Base-by-base conservation (phyloP, 2,329 filamentous ascomycete genomes). In the Penicillium fuscoglaucum region DNA sequence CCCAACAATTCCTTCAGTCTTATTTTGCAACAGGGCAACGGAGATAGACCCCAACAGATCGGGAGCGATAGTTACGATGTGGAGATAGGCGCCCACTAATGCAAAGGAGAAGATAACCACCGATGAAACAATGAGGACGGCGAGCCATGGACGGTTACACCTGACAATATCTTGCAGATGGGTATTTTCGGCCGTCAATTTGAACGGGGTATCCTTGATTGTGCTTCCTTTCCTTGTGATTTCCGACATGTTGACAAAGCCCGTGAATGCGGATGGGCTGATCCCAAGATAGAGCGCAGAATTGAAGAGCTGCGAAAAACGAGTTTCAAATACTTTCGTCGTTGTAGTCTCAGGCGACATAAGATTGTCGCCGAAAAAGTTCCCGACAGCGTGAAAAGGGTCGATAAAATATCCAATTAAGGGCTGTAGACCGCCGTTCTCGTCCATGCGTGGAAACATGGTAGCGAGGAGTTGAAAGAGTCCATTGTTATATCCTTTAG, bases 101-200 rank as follows among this genome's bases (percentile, higher is more conserved):
- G 51, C 51, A 37, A 44, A 45, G 21, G 29, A 26, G 29, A 46
- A 53, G 10, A 53, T 53, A 12, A 46, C 41, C 12, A 53, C 28
- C 1, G 51, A 53, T 17, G 40, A 45, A 28, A 46, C 5, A 7
- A 53, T 37, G 7, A 53, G 29, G 1, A 53, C 9, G 6, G 6
- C 15, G 4, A 53, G 51, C 51, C 51, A 53, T 3, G 17, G 17
- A 24, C n/a, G 29, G 17, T 46, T 15, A 19, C 51, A 53, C 4
- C 17, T 45, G 3, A 53, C 51, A 1, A 53, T n/a, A 15, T 53
- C 9, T 19, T 28, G 29, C 4, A 31, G 15, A 24, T 46, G 51
- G 1, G 21, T 37, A 26, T 45, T 53, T 15, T 19, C 2, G 8
- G 40, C 51, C 5, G 29, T 15, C 2, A 53, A 7, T 24, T 35